Percentiles rank a stretch among this genome's conserved stretches.
These are phyloP conservation scores for Debaryomyces prosopidis DNA, from an alignment of 805 yeast genomes.

Conservation along the genomic window DNA sequence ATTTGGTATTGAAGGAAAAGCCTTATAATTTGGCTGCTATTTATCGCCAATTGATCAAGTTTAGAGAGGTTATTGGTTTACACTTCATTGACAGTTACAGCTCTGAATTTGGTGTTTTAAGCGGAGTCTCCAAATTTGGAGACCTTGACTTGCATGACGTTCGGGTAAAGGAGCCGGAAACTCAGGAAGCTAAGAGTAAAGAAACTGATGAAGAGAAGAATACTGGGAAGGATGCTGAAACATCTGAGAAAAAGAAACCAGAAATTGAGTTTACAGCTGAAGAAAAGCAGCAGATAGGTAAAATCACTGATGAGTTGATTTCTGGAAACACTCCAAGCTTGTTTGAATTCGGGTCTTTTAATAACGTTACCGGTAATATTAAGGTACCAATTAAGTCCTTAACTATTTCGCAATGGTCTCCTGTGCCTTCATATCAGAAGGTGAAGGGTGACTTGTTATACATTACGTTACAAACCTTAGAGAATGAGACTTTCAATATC, in stretches of 20 bases:
- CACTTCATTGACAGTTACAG: slow-evolving; percentile 46
- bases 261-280: slow-evolving; percentile 23
- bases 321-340: slow-evolving; percentile 10
- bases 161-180: slow-evolving; percentile 12
- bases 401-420: slow-evolving; percentile 78
- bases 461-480: slow-evolving; percentile 72
- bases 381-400: slow-evolving; percentile 57
- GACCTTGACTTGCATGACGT: slow-evolving; percentile 39
- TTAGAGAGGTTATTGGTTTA: slow-evolving; percentile 62
- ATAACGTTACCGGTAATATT: slow-evolving; percentile 25
- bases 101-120: slow-evolving; percentile 38
- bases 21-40: slow-evolving; percentile 63
- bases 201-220: slow-evolving; percentile 17
- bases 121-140: slow-evolving; percentile 54
- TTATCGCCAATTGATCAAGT: slow-evolving; percentile 59
- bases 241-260: slow-evolving; percentile 9
- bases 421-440: slow-evolving; percentile 66
- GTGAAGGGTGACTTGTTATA: slow-evolving; percentile 79
- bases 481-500: slow-evolving; percentile 75
- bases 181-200: slow-evolving; percentile 10
- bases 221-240: slow-evolving; percentile 10
- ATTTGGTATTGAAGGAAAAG: slow-evolving; percentile 48
- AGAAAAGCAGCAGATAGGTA: slow-evolving; percentile 23
- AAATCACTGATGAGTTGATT: slow-evolving; percentile 13
- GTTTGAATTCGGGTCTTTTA: slow-evolving; percentile 27